Evolutionary conservation across 208 protist species (phyloP).

Genomic region (Crithidia thermophila): DNA sequence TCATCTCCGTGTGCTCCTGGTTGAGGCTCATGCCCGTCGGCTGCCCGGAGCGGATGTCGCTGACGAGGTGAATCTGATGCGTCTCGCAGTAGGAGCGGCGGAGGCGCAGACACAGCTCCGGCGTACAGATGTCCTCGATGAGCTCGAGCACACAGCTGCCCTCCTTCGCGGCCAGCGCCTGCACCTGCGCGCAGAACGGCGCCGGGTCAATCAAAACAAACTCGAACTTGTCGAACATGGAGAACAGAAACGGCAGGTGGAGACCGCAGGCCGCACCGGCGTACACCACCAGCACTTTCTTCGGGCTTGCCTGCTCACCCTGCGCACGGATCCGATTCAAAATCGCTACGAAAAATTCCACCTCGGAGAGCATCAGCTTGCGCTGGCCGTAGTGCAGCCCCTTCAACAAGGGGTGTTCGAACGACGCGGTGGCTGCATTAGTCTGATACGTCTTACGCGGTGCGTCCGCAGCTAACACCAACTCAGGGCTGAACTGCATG

Average conservation of each 20-base stretch:
- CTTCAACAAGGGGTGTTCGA: slow-evolving; percentile 60
- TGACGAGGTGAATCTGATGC: slow-evolving; percentile 88
- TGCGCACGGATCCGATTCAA: neutral
- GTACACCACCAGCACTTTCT: slow-evolving; percentile 85
- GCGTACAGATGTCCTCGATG: slow-evolving; percentile 87
- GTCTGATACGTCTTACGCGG: slow-evolving; percentile 61
- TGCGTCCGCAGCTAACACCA: slow-evolving; percentile 41
- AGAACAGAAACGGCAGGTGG: slow-evolving; percentile 90
- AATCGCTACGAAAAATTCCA: slow-evolving; percentile 90
- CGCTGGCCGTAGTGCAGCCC: slow-evolving; percentile 95
- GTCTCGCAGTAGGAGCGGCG: slow-evolving; percentile 45
- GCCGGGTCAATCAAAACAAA: slow-evolving; percentile 95
- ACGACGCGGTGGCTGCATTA: slow-evolving; percentile 36
- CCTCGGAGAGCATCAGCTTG: slow-evolving; percentile 94
- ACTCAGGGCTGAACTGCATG: slow-evolving; percentile 59
- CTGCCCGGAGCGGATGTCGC: slow-evolving; percentile 89
- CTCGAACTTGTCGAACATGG: slow-evolving; percentile 67
- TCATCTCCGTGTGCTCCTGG: slow-evolving; percentile 83
- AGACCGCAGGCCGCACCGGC: slow-evolving; percentile 94
- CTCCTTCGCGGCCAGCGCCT: slow-evolving; percentile 33
- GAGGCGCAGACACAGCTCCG: slow-evolving; percentile 85
- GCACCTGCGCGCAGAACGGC: slow-evolving; percentile 71
- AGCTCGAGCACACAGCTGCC: slow-evolving; percentile 68
- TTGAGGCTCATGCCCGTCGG: slow-evolving; percentile 66
- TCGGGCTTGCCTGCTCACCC: neutral